Evolutionary conservation across 257 asterid species (phyloP), one percentile per base, ranked within the genome.

Genomic region (Salvia rosmarinus): DNA sequence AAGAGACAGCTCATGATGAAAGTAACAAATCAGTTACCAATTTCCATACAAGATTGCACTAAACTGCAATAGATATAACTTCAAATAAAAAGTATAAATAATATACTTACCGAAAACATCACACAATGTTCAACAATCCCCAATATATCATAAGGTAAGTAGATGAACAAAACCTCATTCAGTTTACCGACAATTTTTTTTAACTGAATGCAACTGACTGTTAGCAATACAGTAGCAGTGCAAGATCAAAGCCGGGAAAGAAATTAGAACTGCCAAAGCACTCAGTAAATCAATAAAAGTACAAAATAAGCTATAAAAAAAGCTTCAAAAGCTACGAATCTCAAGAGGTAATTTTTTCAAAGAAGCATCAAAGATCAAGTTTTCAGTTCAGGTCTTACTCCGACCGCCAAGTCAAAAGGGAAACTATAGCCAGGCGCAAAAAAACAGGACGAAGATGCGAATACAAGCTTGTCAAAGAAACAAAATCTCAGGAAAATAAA

Each of bases 351-450:
- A 59, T 6, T 17, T 28, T 40, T 9, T 46, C 61, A 61, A 21
- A 13, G 16, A 42, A 52, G 23, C 30, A 32, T 23, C 13, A 64
- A 71, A 60, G 40, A 9, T 20, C 34, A 37, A 2, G 19, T 1
- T 44, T 62, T 44, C 4, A 66, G 49, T 23, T 63, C 56, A 28
- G 13, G 44, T 50, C 64, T 51, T n/a, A 64, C 59, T 39, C 39
- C 28, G 8, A 54, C 30, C 30, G 30, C 30, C 30, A 25, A 42
- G 11, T 14, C 39, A 30, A 5, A 55, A 39, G 34, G 54, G 16
- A 16, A 49, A 6, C 9, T 23, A 5, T 3, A 79, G 68, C 19
- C 51, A 28, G 34, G 40, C 40, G 28, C 35, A 25, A 75, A 70
- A 50, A 70, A 50, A 34, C 9, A 37, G 19, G 3, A 66, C 5